phyloP scores from a whole-genome alignment of 2,329 filamentous ascomycete genomes.

The Apiospora koreana region DNA sequence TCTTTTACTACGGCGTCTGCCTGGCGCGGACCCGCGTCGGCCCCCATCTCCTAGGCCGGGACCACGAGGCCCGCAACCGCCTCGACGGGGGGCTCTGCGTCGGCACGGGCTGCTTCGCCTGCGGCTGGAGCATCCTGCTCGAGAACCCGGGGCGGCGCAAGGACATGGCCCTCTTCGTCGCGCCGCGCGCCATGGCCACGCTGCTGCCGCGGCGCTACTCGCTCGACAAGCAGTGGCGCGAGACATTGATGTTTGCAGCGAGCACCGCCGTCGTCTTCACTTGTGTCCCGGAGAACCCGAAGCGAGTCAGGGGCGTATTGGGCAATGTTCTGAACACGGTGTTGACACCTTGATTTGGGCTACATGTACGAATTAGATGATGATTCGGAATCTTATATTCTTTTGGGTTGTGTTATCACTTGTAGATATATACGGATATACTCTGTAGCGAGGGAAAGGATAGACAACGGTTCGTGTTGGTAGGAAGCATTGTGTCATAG shows the following conservation, averaged over 20 bases:
- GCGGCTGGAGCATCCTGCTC: slow-evolving; percentile 79
- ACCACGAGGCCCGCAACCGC: slow-evolving; percentile 45
- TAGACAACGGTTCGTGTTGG: not conserved
- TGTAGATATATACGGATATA: not conserved
- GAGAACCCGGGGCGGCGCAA: slow-evolving; percentile 67
- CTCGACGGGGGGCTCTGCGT: slow-evolving; percentile 70
- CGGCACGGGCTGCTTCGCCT: slow-evolving; percentile 69
- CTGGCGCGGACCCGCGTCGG: slow-evolving; percentile 73
- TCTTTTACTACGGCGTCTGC: slow-evolving; percentile 87
- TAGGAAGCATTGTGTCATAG: not conserved
- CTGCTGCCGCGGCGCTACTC: slow-evolving; percentile 71
- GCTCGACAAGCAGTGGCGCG: slow-evolving; percentile 63
- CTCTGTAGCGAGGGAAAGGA: not conserved
- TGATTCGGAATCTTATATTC: not conserved
- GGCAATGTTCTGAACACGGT: slow-evolving; percentile 60
- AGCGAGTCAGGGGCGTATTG: slow-evolving; percentile 67
- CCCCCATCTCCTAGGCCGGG: slow-evolving; percentile 63
- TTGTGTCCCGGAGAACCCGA: slow-evolving; percentile 62
- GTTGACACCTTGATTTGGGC: slow-evolving; percentile 32
- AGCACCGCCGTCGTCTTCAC: slow-evolving; percentile 73
- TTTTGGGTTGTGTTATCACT: not conserved
- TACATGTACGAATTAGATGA: not conserved
- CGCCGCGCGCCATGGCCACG: slow-evolving; percentile 75
- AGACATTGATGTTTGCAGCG: slow-evolving; percentile 65
- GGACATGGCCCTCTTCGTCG: slow-evolving; percentile 79